phyloP scores from a whole-genome alignment of 1,284 basidiomycete species.

The Trametes versicolor region DNA sequence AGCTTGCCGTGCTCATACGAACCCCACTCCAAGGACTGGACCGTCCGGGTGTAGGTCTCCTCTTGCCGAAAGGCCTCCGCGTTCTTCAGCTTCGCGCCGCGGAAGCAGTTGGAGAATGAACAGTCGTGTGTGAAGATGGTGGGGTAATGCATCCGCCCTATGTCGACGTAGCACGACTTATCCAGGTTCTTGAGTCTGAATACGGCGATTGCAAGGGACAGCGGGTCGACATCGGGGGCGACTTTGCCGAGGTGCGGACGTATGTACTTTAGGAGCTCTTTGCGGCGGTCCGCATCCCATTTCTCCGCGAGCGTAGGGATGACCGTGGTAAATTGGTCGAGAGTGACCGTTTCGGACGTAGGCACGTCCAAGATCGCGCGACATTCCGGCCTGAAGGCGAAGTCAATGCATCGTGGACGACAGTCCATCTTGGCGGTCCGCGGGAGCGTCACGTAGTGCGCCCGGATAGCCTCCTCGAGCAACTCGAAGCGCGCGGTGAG shows the following conservation, averaged over 20 bases:
- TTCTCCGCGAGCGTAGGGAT: neutral
- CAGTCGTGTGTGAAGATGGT: slow-evolving; percentile 4
- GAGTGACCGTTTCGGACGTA: slow-evolving; percentile 3
- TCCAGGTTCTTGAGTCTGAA: neutral
- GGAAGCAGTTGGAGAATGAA: neutral
- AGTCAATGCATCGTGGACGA: slow-evolving; percentile 13
- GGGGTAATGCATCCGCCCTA: slow-evolving; percentile 3
- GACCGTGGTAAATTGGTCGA: neutral
- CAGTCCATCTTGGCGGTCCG: slow-evolving; percentile 9
- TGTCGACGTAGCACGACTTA: neutral
- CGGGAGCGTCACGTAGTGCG: slow-evolving; percentile 12
- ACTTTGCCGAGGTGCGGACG: neutral
- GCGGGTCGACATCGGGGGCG: slow-evolving; percentile 3
- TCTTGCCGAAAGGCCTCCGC: neutral
- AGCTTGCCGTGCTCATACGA: neutral
- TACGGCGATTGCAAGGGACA: slow-evolving; percentile 17
- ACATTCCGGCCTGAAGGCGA: slow-evolving; percentile 8
- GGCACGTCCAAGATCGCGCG: slow-evolving; percentile 11
- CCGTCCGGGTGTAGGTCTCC: neutral
- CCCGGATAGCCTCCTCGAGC: slow-evolving; percentile 9
- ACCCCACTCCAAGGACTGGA: neutral
- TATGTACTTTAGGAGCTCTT: slow-evolving; percentile 5
- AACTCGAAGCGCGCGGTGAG: slow-evolving; percentile 5
- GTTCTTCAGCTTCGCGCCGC: neutral
- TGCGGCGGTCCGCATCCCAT: slow-evolving; percentile 2